These are phyloP conservation scores for Neurospora hispaniola DNA, from an alignment of 495 filamentous ascomycete genomes.

Conservation along the genomic window DNA sequence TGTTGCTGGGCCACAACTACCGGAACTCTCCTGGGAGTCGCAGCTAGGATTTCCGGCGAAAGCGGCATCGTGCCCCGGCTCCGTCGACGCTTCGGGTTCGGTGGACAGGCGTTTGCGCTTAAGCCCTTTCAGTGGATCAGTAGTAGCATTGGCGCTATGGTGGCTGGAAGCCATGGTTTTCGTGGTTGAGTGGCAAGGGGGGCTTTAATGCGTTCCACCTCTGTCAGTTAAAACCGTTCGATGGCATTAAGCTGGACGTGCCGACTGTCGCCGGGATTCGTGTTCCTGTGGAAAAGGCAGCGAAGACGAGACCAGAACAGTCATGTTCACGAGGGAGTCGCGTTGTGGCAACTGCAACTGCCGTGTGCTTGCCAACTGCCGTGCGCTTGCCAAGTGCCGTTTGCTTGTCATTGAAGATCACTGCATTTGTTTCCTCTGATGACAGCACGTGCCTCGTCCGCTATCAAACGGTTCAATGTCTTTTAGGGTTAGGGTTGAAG, in stretches of 20 bases:
- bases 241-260: background rate
- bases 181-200: background rate
- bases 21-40: background rate
- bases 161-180: background rate
- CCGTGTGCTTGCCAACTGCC: too few species aligned
- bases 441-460: slow-evolving; percentile 10
- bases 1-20: background rate
- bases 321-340: background rate
- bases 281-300: background rate
- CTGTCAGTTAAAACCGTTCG: background rate
- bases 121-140: background rate
- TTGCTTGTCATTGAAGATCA: background rate
- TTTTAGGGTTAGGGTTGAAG: background rate
- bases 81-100: background rate
- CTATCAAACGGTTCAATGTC: too few species aligned
- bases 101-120: slow-evolving; percentile 8
- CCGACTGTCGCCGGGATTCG: background rate
- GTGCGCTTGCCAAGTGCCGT: too few species aligned
- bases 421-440: background rate
- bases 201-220: background rate
- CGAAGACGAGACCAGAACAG: background rate
- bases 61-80: background rate
- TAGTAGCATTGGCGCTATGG: background rate
- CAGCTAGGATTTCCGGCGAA: background rate
- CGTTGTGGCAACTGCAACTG: background rate